A percentile compares a stretch with the other conserved stretches of the same genome.
These are phyloP conservation scores for Phanerochaete carnosa DNA, from an alignment of 768 basidiomycete genomes.

Conservation along the genomic window DNA sequence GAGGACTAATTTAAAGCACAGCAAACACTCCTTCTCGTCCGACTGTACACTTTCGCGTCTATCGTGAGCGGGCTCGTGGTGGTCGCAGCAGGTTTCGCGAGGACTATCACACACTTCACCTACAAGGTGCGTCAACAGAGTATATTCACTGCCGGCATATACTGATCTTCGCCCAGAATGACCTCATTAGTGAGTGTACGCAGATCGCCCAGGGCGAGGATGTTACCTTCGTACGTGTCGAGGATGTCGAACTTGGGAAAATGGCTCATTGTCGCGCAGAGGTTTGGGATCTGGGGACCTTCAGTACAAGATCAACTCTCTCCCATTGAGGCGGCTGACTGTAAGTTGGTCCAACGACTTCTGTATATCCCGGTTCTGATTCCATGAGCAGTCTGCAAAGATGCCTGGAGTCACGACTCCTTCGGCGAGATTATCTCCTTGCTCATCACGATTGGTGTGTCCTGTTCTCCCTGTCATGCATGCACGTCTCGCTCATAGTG, in stretches of 20 bases:
- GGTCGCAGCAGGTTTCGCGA: constrained; percentile 48
- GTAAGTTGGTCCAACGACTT: constrained; percentile 33
- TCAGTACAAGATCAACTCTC: constrained; percentile 17
- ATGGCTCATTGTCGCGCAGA: constrained; percentile 12
- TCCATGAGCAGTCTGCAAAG: constrained; percentile 53
- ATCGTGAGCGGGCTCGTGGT: constrained; percentile 45
- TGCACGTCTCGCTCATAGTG: not conserved
- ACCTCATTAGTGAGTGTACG: constrained; percentile 56
- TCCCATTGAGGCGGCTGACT: constrained; percentile 38
- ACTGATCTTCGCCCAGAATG: constrained; percentile 36
- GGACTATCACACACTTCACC: constrained; percentile 61
- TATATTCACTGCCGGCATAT: not conserved
- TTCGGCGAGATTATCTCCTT: constrained; percentile 67
- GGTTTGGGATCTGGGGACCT: constrained; percentile 30
- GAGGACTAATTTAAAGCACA: not conserved
- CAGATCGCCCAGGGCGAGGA: constrained; percentile 32
- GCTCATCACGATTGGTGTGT: constrained; percentile 51
- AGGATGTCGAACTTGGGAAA: too few relatives aligned
- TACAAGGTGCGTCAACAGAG: constrained; percentile 49
- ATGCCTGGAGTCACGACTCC: constrained; percentile 59
- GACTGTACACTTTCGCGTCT: constrained; percentile 54
- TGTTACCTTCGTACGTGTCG: constrained; percentile 31
- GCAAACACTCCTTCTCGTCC: constrained; percentile 55
- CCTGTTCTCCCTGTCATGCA: not conserved
- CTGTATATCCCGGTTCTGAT: not conserved